Base-by-base conservation (phyloP, 768 basidiomycete species). In the Lactarius pseudohatsudake region DNA sequence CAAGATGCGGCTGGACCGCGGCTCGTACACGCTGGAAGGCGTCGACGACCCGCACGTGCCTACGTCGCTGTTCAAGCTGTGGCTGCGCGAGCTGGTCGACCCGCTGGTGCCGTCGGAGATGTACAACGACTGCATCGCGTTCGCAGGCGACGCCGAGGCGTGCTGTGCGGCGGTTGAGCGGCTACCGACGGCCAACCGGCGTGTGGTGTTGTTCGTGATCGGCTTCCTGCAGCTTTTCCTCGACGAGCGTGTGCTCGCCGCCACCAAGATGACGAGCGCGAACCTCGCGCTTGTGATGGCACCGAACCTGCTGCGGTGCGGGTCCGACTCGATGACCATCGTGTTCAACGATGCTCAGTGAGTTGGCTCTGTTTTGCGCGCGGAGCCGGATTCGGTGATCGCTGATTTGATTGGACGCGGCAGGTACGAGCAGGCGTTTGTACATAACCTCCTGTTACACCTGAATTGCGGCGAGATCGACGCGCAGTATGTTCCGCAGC, bases 341-440 rank as follows among this genome's bases (percentile, higher is more conserved):
- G 94, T 95, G 11, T 96, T 94, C 74, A 94, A 91, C 38, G 96
- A 96, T 76, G 85, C 95, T 16, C 90, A 91, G 93, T 94, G 73
- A 77, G 92, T 83, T 38, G 10, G 36, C 36, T 38, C 36, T 38
- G 36, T 38, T 38, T 38, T 38, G 4, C 2, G 36, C 11, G 36
- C 36, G 11, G 36, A 0, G 36, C 36, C 11, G 36, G 36, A 38
- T 13, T 3, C 36, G 0, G 36, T 40, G 50, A 26, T 53, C 16
- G 59, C 65, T 57, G 32, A 57, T 6, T 8, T 32, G 32, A 11
- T 18, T 30, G 56, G 18, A 20, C 20, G 18, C 18, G 28, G 30
- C 64, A 91, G 91, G 75, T 96, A 89, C 72, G 94, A 97, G 73
- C 91, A 95, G 72, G 83, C 87, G 61, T 96, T 96, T 72, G 90